These are phyloP conservation scores for Epichloe typhina DNA, from an alignment of 2,329 filamentous ascomycete species.

Conservation along the genomic window DNA sequence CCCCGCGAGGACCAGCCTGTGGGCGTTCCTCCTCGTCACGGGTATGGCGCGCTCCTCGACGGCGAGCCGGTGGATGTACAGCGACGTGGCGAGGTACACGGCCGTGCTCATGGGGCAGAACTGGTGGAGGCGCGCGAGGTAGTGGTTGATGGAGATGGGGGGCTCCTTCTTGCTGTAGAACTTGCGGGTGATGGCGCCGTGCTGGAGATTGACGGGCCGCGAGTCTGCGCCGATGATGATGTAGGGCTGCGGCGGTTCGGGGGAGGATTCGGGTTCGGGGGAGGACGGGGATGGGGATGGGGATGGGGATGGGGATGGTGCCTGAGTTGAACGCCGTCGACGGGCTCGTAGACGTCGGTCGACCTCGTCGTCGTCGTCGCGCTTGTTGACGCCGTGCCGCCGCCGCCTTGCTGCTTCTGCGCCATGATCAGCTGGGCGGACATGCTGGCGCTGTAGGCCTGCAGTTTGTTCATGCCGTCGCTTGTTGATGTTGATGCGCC, in stretches of 20 bases:
- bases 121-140: conserved; percentile 72
- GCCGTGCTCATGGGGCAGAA: conserved; percentile 91
- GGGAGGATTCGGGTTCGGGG: not conserved
- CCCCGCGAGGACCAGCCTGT: conserved; percentile 72
- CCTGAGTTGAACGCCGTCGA: conserved; percentile 44
- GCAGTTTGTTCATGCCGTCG: conserved; percentile 9
- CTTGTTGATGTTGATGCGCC: not conserved
- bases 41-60: conserved; percentile 66
- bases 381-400: not conserved
- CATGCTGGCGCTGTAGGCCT: conserved; percentile 16
- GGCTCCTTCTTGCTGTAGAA: conserved; percentile 87
- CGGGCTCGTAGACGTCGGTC: conserved; percentile 17
- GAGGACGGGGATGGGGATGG: no score
- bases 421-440: conserved; percentile 14
- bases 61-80: conserved; percentile 75
- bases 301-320: conserved; percentile 12
- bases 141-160: conserved; percentile 70
- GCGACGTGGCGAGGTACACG: conserved; percentile 79
- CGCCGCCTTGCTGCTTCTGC: conserved; percentile 2
- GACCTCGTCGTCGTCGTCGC: not conserved
- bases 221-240: conserved; percentile 55
- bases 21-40: conserved; percentile 72
- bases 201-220: conserved; percentile 63
- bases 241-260: conserved; percentile 32
- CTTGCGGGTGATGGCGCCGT: conserved; percentile 75